Evolutionary conservation across 108 stramenopile species (phyloP).

Genomic region (Cyclotella sp.): DNA sequence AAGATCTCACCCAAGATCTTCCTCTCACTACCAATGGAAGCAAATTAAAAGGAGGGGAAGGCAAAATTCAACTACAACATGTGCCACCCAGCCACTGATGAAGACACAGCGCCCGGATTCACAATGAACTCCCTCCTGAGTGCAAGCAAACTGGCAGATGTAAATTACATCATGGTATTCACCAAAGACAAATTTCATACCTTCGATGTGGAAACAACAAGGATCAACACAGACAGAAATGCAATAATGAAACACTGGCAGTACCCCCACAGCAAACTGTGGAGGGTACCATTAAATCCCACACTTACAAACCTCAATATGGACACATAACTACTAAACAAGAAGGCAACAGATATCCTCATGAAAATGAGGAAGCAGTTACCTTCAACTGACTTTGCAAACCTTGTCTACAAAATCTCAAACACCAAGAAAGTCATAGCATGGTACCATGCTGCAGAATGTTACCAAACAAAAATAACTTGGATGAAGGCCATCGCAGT

Average conservation of each 20-base stretch:
- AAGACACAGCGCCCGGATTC: conserved; percentile 7
- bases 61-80: not conserved
- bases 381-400: not conserved
- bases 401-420: conserved; percentile 11
- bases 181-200: not conserved
- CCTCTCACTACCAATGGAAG: not conserved
- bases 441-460: conserved; percentile 21
- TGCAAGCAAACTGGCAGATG: conserved; percentile 14
- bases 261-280: not conserved
- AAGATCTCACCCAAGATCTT: not conserved
- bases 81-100: not conserved
- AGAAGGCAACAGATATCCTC: not conserved
- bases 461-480: conserved; percentile 11
- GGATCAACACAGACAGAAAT: not conserved
- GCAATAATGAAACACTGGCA: not conserved
- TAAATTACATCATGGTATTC: conserved; percentile 7
- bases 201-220: conserved; percentile 4
- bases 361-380: not conserved
- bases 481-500: conserved; percentile 18
- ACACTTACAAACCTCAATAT: not conserved
- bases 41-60: not conserved
- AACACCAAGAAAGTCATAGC: conserved; percentile 1
- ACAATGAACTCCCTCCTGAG: conserved; percentile 10
- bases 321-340: not conserved
- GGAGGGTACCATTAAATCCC: not conserved